Conservation (phyloP, 2,329 filamentous ascomycete species). For the Bisporella sp. region DNA sequence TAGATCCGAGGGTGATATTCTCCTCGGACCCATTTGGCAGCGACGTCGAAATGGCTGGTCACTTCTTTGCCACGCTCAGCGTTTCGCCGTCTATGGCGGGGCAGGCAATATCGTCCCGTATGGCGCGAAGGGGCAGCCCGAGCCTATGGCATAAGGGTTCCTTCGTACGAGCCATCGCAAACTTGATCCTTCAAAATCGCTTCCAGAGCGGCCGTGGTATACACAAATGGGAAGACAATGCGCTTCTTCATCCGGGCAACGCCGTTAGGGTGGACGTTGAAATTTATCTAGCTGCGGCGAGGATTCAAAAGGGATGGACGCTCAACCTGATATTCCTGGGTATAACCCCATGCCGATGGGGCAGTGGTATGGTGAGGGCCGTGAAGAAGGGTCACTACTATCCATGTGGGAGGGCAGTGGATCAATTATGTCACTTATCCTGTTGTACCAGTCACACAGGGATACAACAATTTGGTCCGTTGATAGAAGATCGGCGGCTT, state of each 20-base stretch:
- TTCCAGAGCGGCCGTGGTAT: constrained; percentile 8
- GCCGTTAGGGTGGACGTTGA: constrained; percentile 1
- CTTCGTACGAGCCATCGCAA: constrained; percentile 6
- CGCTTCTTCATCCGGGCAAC: not conserved
- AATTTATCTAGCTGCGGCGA: not conserved
- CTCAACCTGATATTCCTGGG: constrained; percentile 1
- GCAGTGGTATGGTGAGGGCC: not conserved
- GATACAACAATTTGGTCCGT: not conserved
- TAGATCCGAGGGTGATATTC: too few species aligned
- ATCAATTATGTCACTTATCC: not conserved
- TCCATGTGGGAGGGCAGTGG: not conserved
- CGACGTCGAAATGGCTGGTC: constrained; percentile 5
- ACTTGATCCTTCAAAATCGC: constrained; percentile 2
- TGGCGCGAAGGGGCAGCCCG: constrained; percentile 1
- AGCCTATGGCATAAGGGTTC: constrained; percentile 5
- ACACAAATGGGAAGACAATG: constrained; percentile 9
- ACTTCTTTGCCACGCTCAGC: constrained; percentile 4
- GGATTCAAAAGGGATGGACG: constrained; percentile 1
- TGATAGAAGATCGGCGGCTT: too few species aligned
- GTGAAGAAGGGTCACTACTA: constrained; percentile 1
- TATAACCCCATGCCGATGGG: not conserved
- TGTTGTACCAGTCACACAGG: not conserved
- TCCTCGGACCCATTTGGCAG: constrained; percentile 1
- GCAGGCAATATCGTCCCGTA: constrained; percentile 1
- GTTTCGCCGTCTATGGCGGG: constrained; percentile 3